phyloP scores from a whole-genome alignment of 2,329 filamentous ascomycete genomes.

The Ceratocystis destructans region DNA sequence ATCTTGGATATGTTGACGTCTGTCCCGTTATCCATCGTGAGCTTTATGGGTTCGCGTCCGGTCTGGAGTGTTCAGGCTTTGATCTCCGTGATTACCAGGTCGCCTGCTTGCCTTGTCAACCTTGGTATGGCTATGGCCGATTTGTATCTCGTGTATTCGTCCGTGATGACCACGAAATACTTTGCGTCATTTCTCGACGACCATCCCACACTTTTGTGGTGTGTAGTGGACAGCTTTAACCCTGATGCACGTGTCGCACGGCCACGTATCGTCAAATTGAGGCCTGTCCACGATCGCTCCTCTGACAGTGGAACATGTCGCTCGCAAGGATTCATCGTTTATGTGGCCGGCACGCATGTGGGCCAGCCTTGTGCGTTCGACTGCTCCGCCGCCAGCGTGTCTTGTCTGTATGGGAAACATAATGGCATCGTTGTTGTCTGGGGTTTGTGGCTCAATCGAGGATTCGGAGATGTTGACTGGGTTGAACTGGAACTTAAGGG shows the following conservation, averaged over 20 bases:
- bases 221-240: neutral
- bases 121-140: neutral
- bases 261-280: neutral
- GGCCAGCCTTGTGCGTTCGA: neutral
- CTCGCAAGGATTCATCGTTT: neutral
- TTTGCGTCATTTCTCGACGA: no score
- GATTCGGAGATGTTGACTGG: neutral
- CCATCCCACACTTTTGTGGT: no score
- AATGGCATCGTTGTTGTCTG: neutral
- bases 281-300: neutral
- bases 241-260: neutral
- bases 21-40: neutral
- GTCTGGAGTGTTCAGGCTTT: neutral
- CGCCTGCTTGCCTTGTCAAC: neutral
- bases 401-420: neutral
- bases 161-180: no score
- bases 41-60: neutral
- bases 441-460: neutral
- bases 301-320: neutral
- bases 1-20: neutral
- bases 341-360: neutral
- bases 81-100: neutral
- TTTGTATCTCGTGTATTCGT: no score
- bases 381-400: neutral
- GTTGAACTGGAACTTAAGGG: neutral